phyloP scores from a whole-genome alignment of 495 filamentous ascomycete species.

The Daldinia bambusicola region DNA sequence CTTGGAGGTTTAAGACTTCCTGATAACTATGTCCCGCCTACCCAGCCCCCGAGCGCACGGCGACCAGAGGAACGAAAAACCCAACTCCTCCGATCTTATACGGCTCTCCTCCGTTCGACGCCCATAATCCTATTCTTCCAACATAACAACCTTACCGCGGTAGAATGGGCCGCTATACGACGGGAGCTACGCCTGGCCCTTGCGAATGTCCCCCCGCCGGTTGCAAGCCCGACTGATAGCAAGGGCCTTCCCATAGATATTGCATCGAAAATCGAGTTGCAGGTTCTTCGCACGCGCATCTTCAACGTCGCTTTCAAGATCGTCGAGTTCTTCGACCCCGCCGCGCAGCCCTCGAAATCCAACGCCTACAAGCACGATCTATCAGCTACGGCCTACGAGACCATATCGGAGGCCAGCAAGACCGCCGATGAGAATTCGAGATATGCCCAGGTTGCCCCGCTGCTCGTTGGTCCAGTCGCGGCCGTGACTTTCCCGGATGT shows the following conservation, averaged over 20 bases:
- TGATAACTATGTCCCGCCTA: slow-evolving; percentile 68
- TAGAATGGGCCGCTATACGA: slow-evolving; percentile 87
- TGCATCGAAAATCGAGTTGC: slow-evolving; percentile 71
- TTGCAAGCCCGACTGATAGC: slow-evolving; percentile 27
- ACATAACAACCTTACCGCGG: slow-evolving; percentile 91
- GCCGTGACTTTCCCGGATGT: slow-evolving; percentile 83
- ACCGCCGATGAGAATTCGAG: slow-evolving; percentile 61
- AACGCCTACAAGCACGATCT: slow-evolving; percentile 74
- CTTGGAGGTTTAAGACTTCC: slow-evolving; percentile 63
- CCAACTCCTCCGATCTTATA: slow-evolving; percentile 94
- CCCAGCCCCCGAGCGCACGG: slow-evolving; percentile 88
- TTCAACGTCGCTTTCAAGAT: slow-evolving; percentile 85
- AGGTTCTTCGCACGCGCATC: slow-evolving; percentile 87
- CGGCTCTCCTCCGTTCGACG: slow-evolving; percentile 87
- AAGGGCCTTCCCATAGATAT: slow-evolving; percentile 41
- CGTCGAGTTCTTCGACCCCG: slow-evolving; percentile 85
- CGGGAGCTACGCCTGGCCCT: slow-evolving; percentile 81
- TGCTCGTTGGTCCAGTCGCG: slow-evolving; percentile 83
- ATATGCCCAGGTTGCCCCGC: slow-evolving; percentile 70
- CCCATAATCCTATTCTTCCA: slow-evolving; percentile 94
- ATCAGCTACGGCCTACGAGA: slow-evolving; percentile 73
- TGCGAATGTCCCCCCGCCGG: slow-evolving; percentile 60
- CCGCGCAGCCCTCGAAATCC: slow-evolving; percentile 60
- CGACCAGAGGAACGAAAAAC: slow-evolving; percentile 88
- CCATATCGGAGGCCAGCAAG: slow-evolving; percentile 62